A percentile compares a stretch with the other conserved stretches of the same genome.
Conservation (phyloP, 163 green algal species). For the Scenedesmus sp. region DNA sequence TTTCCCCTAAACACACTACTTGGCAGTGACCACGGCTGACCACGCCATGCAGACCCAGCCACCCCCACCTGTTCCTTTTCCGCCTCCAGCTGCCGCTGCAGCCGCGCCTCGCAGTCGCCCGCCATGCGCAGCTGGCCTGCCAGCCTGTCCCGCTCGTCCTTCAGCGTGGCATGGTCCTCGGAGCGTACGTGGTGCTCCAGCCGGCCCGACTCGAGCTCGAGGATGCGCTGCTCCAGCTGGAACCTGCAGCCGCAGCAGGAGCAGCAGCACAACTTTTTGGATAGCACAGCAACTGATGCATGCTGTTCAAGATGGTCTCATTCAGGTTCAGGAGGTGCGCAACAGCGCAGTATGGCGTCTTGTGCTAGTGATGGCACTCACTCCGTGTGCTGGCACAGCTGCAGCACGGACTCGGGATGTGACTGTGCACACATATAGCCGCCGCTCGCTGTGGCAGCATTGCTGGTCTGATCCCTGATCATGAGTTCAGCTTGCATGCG, state of each 20-base stretch:
- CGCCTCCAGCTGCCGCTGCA: constrained; percentile 36
- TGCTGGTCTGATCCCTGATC: no score
- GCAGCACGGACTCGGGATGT: no score
- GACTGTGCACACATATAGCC: no score
- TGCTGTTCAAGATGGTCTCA: not conserved
- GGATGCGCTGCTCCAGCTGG: constrained; percentile 68
- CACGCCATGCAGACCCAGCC: no score
- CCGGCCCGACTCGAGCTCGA: constrained; percentile 62
- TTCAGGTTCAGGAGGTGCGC: not conserved
- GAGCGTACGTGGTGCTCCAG: constrained; percentile 55
- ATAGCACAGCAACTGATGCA: not conserved
- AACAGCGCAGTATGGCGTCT: no score
- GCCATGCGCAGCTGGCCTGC: constrained; percentile 45
- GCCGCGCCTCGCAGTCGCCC: constrained; percentile 36
- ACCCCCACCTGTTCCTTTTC: constrained; percentile 10
- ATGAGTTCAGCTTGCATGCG: no score
- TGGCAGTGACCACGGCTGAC: no score
- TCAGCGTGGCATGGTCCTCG: constrained; percentile 61
- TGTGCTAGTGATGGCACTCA: not conserved
- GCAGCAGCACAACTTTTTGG: not conserved
- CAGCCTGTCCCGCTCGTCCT: constrained; percentile 61
- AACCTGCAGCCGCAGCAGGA: constrained; percentile 47
- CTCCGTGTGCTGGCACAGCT: no score
- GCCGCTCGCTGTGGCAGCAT: no score
- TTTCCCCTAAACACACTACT: no score